A percentile compares a stretch with the other conserved stretches of the same genome.
Conservation (phyloP, 2,329 filamentous ascomycete species). For the Verticillium alfalfae region DNA sequence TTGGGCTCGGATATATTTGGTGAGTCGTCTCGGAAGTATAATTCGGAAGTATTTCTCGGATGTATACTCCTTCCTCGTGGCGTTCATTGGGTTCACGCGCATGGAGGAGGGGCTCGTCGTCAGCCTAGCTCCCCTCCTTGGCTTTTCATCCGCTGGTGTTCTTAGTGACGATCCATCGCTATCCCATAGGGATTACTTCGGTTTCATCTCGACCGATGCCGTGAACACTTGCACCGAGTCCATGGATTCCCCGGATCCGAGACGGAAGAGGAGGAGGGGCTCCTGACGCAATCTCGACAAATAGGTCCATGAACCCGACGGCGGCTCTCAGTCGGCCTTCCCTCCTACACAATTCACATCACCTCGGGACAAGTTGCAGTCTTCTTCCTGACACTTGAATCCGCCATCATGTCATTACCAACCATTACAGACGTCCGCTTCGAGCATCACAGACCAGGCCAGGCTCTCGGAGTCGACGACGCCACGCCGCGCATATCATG, state of each 20-base stretch:
- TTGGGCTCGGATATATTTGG: too few species aligned
- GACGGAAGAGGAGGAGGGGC: background rate
- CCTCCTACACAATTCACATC: background rate
- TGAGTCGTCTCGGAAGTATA: too few species aligned
- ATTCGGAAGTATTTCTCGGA: too few species aligned
- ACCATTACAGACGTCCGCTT: slow-evolving; percentile 15
- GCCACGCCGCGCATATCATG: slow-evolving; percentile 37
- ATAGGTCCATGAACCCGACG: background rate
- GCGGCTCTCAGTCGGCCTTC: background rate
- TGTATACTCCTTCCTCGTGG: too few species aligned
- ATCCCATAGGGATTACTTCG: background rate
- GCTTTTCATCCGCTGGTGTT: background rate
- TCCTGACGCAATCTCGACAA: background rate
- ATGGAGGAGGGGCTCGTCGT: too few species aligned
- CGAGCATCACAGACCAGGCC: slow-evolving; percentile 28
- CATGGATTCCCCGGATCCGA: background rate
- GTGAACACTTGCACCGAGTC: background rate
- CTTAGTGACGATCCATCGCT: background rate
- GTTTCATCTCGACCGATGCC: background rate
- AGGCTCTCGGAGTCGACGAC: slow-evolving; percentile 35
- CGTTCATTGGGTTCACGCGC: too few species aligned
- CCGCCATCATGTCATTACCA: background rate
- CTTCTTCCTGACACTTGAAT: background rate
- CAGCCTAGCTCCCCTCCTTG: too few species aligned
- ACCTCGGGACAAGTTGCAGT: background rate